Conservation (phyloP, 129 eudicot genomes). For the Flaveria ramosissima region DNA sequence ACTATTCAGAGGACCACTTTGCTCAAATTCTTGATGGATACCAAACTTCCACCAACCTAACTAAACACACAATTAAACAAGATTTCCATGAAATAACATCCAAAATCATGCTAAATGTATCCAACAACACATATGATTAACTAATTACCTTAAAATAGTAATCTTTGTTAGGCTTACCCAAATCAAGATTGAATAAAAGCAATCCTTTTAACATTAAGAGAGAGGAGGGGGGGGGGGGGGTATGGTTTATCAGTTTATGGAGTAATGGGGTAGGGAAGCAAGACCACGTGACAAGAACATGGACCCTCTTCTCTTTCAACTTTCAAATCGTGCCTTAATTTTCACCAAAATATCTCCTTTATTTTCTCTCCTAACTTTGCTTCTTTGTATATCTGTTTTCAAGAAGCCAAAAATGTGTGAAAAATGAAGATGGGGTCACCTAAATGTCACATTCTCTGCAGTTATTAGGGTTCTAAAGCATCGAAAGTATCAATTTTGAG, state of each 20-base stretch:
- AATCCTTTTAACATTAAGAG: constrained; percentile 14
- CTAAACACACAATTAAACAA: constrained; percentile 28
- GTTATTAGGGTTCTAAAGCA: constrained; percentile 23
- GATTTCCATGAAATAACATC: constrained; percentile 10
- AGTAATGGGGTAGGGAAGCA: constrained; percentile 38
- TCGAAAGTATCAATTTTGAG: constrained; percentile 10
- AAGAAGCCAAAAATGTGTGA: constrained; percentile 32
- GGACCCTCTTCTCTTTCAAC: constrained; percentile 38
- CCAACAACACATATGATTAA: constrained; percentile 33
- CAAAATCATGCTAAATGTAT: constrained; percentile 20
- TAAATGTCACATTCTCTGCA: constrained; percentile 27
- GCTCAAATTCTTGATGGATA: constrained; percentile 29
- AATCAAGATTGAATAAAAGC: constrained; percentile 27
- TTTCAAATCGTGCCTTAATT: constrained; percentile 29
- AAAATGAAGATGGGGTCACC: constrained; percentile 32
- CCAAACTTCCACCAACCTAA: constrained; percentile 51
- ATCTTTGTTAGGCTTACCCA: constrained; percentile 32
- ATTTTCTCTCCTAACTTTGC: constrained; percentile 33
- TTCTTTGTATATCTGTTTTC: constrained; percentile 28
- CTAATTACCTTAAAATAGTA: constrained; percentile 29
- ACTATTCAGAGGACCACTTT: constrained; percentile 43
- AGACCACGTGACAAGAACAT: constrained; percentile 61
- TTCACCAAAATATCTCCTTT: constrained; percentile 33
- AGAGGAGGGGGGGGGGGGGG: neutral
- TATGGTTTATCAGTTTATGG: constrained; percentile 23